Base-by-base conservation (phyloP, 2,329 filamentous ascomycete species). In the Cladorrhinum sp. region DNA sequence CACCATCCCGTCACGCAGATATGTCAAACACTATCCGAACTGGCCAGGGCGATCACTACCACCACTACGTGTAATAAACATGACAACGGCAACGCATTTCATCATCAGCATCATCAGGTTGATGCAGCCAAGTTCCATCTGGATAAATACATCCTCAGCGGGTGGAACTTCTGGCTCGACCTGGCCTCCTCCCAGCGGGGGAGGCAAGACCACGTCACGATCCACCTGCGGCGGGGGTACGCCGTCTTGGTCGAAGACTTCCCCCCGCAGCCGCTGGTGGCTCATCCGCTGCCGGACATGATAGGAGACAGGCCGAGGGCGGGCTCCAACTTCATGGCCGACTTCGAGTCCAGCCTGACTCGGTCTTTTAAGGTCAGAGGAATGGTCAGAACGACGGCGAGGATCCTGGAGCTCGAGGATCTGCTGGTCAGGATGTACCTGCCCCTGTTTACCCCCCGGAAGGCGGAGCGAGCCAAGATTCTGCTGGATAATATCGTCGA, bases 171-270 rank as follows among this genome's bases (percentile, higher is more conserved):
- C n/a, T 69, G 68, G 68, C 54, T 69, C 16, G 60, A 64, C 52
- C 24, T 54, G 12, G 39, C 62, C 8, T 46, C 51, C 6, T 28
- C 30, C 1, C 28, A 57, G 0, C 64, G 68, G 12, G 66, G 66
- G 1, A 42, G 16, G 6, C 55, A 63, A 9, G 66, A 69, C 59
- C 58, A 64, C 20, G 58, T 67, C 10, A 66, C 68, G 18, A 68
- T 69, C 52, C 68, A 69, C 57, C 62, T 69, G 51, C 63, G 65
- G 28, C 61, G 68, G 9, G 68, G 68, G 7, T 68, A 68, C 33
- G 65, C 67, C 5, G 68, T 68, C 4, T 57, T 69, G 3, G 56
- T 68, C 24, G 53, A 64, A 30, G 42, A 46, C n/a, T 18, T 18
- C 8, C 42, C 36, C 12, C 36, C 42, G n/a, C 3, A 46, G n/a